Conservation (phyloP, 2,329 filamentous ascomycete species). For the Coniochaeta hoffmannii region DNA sequence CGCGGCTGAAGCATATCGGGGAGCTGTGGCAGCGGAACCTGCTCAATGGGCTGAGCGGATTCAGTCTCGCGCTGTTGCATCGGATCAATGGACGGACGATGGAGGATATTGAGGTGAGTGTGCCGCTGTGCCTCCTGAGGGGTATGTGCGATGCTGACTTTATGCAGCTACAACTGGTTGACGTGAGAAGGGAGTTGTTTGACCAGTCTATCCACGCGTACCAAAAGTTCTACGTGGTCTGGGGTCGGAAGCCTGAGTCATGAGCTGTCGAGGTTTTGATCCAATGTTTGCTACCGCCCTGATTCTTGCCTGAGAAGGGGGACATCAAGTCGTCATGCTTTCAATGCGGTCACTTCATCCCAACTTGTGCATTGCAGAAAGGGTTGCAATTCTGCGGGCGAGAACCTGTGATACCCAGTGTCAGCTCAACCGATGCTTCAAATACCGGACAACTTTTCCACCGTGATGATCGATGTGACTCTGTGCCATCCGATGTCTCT, state of each 20-base stretch:
- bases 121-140: constrained; percentile 10
- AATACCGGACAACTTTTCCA: no score
- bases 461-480: no score
- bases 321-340: no score
- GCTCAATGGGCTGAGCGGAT: constrained; percentile 21
- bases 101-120: constrained; percentile 41
- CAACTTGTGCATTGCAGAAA: no score
- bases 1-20: constrained; percentile 21
- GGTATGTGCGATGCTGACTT: not conserved
- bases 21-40: constrained; percentile 21
- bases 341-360: no score
- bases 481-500: no score
- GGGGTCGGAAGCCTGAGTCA: constrained; percentile 37
- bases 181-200: constrained; percentile 39
- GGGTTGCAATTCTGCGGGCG: no score
- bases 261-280: not conserved
- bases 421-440: no score
- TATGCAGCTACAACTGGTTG: constrained; percentile 36
- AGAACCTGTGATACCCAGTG: no score
- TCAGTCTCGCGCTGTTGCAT: constrained; percentile 20
- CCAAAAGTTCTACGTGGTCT: constrained; percentile 40
- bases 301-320: no score
- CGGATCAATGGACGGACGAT: constrained; percentile 30
- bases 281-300: no score
- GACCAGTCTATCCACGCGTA: constrained; percentile 41